phyloP scores from a whole-genome alignment of 169 alveolate genomes.

The Plasmodium vivax region DNA sequence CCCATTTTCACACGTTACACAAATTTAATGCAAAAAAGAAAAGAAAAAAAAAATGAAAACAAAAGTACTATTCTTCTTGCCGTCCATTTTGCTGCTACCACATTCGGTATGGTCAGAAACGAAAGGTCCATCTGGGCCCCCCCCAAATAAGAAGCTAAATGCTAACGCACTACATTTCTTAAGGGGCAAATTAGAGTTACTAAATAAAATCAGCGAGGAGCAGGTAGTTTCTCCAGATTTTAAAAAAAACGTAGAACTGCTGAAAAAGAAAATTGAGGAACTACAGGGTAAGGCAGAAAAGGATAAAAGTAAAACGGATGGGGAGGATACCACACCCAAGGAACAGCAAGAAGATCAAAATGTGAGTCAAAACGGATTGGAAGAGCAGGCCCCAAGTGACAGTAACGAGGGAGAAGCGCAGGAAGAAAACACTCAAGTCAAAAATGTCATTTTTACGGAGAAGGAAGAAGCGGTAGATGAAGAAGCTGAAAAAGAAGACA shows the following conservation, averaged over 20 bases:
- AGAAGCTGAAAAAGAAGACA: neutral
- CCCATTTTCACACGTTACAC: no score
- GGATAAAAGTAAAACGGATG: neutral
- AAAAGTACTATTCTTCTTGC: neutral
- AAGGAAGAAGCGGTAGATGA: neutral
- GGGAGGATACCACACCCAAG: neutral
- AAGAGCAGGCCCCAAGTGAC: neutral
- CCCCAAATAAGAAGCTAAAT: neutral
- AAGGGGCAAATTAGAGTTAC: neutral
- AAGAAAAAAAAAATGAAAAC: neutral
- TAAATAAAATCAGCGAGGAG: neutral
- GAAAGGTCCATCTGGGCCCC: neutral
- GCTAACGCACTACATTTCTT: neutral
- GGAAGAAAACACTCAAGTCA: neutral
- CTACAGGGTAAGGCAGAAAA: neutral
- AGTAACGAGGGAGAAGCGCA: neutral
- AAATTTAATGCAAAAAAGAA: no score
- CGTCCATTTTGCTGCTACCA: neutral
- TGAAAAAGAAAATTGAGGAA: neutral
- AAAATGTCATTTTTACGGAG: no score
- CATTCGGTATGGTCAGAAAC: neutral
- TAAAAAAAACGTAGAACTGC: neutral
- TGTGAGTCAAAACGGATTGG: neutral
- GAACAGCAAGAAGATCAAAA: neutral
- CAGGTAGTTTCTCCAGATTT: neutral